Evolutionary conservation across 495 filamentous ascomycete genomes (phyloP).

Genomic region (Diplogelasinospora grovesii): DNA sequence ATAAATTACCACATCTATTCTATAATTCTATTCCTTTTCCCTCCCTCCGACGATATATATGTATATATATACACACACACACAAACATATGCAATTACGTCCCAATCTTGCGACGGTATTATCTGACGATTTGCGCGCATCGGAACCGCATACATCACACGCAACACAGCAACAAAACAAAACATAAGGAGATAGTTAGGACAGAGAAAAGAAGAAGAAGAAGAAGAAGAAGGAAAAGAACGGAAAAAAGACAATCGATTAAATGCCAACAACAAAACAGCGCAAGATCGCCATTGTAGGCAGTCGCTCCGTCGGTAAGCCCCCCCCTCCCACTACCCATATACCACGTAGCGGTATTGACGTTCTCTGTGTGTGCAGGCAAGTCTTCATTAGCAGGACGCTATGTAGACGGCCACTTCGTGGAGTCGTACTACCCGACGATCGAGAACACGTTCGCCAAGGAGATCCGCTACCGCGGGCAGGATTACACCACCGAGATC

Average conservation of each 20-base stretch:
- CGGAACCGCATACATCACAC: too few species aligned
- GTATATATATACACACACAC: too few species aligned
- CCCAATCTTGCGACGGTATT: too few species aligned
- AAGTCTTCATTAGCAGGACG: slow-evolving; percentile 97
- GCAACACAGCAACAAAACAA: too few species aligned
- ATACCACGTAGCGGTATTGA: neutral
- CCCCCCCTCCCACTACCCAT: slow-evolving; percentile 2
- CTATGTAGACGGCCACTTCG: slow-evolving; percentile 96
- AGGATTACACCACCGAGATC: slow-evolving; percentile 94
- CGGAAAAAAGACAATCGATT: neutral
- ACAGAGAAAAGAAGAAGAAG: too few species aligned
- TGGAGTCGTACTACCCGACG: slow-evolving; percentile 97
- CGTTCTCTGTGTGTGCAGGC: slow-evolving; percentile 47
- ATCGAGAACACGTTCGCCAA: slow-evolving; percentile 99
- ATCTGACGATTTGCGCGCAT: too few species aligned
- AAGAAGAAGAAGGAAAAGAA: too few species aligned
- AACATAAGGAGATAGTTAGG: too few species aligned
- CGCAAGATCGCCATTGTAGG: slow-evolving; percentile 97
- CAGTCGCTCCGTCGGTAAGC: slow-evolving; percentile 90
- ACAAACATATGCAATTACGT: too few species aligned
- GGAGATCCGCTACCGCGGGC: slow-evolving; percentile 81
- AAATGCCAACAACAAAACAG: slow-evolving; percentile 82
- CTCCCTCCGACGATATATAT: too few species aligned
- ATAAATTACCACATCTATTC: too few species aligned
- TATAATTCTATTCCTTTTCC: too few species aligned